These are phyloP conservation scores for barrel medic (Medicago truncatula) DNA, from an alignment of 306 rosid genomes.

Conservation along the genomic window MtrunA17r5.0-ANR NC_053045.1:41516001-41516500, in stretches of 20 bases:
- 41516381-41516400: slow-evolving; percentile 36
- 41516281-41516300: neutral
- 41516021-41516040: slow-evolving; percentile 35
- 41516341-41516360: neutral
- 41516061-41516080: neutral
- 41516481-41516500: neutral
- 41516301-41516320: slow-evolving; percentile 9
- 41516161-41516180: no score
- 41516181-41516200: neutral
- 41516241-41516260: slow-evolving; percentile 11
- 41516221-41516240: neutral
- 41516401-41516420: slow-evolving; percentile 15
- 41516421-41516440: neutral
- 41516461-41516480: neutral
- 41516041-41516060: neutral
- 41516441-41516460: slow-evolving; percentile 17
- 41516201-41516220: slow-evolving; percentile 27
- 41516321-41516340: slow-evolving; percentile 22
- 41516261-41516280: neutral
- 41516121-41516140: neutral
- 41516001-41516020: slow-evolving; percentile 48
- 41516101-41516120: slow-evolving; percentile 36
- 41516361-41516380: slow-evolving; percentile 20
- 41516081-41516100: slow-evolving; percentile 5
- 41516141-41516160: neutral